Percentiles rank a stretch among this genome's conserved stretches.
phyloP scores from a whole-genome alignment of 306 rosid species.

The Vigna angularis region DNA sequence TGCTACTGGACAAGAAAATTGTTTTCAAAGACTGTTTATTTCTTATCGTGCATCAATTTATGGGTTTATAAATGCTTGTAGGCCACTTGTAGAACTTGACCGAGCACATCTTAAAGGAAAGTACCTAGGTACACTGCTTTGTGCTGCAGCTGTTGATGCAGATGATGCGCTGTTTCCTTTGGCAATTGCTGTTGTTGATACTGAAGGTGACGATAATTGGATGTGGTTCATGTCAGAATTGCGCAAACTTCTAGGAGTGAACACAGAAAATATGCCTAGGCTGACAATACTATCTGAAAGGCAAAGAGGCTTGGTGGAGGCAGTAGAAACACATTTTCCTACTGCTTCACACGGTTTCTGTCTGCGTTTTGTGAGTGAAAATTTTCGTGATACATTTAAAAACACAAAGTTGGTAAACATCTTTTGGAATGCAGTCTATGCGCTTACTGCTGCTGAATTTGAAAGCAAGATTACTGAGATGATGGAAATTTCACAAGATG shows the following conservation, averaged over 20 bases:
- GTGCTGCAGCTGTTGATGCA: constrained; percentile 96
- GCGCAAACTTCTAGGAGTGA: constrained; percentile 94
- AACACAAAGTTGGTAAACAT: constrained; percentile 93
- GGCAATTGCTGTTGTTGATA: constrained; percentile 91
- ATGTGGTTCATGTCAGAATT: constrained; percentile 99
- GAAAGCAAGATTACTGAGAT: constrained; percentile 90
- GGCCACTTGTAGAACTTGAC: constrained; percentile 97
- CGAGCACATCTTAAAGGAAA: constrained; percentile 92
- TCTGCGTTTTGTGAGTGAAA: constrained; percentile 87
- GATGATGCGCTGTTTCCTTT: constrained; percentile 88
- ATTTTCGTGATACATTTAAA: constrained; percentile 93
- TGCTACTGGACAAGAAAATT: constrained; percentile 92
- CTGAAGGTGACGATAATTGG: constrained; percentile 95
- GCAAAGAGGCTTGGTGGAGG: constrained; percentile 81
- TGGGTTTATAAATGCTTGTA: constrained; percentile 95
- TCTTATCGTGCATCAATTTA: constrained; percentile 90
- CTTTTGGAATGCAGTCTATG: constrained; percentile 99
- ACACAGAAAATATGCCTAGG: constrained; percentile 96
- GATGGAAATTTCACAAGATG: constrained; percentile 90
- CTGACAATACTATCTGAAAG: constrained; percentile 93
- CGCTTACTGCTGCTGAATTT: constrained; percentile 90
- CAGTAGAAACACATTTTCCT: constrained; percentile 95
- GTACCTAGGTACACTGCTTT: constrained; percentile 82
- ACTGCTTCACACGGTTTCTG: constrained; percentile 94
- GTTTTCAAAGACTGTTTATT: constrained; percentile 87